Conservation (phyloP, 257 asterid species). For the Oldenlandia corymbosa region DNA sequence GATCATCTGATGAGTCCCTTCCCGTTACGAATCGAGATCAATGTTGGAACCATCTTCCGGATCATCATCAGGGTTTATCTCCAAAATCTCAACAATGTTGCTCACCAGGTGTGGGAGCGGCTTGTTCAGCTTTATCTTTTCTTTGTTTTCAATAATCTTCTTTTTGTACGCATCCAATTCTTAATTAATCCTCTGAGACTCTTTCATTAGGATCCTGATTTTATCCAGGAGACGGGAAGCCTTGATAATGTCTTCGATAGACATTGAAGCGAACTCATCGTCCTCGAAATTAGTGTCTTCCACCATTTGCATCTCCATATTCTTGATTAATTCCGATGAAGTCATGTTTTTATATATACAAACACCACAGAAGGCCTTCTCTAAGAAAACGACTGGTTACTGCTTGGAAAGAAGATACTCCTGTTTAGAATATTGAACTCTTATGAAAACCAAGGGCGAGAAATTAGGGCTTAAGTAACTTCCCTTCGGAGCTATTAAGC, state of each 20-base stretch:
- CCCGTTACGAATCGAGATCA: constrained; percentile 96
- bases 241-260: constrained; percentile 67
- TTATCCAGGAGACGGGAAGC: constrained; percentile 90
- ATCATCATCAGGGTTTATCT: constrained; percentile 98
- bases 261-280: constrained; percentile 69
- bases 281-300: constrained; percentile 75
- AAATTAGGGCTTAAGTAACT: too few species aligned
- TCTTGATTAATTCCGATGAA: too few species aligned
- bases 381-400: too few species aligned
- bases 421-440: too few species aligned
- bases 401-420: too few species aligned
- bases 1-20: constrained; percentile 94
- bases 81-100: constrained; percentile 91
- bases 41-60: constrained; percentile 98
- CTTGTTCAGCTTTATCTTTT: constrained; percentile 79
- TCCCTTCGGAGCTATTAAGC: too few species aligned
- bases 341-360: too few species aligned
- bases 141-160: constrained; percentile 81
- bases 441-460: too few species aligned
- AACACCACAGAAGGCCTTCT: too few species aligned
- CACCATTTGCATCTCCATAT: constrained; percentile 88
- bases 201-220: constrained; percentile 71
- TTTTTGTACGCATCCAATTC: constrained; percentile 74
- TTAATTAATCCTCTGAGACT: constrained; percentile 72
- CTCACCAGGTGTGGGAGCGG: constrained; percentile 93